Base-by-base conservation (phyloP, 306 rosid species). In the Luffa aegyptiaca region DNA sequence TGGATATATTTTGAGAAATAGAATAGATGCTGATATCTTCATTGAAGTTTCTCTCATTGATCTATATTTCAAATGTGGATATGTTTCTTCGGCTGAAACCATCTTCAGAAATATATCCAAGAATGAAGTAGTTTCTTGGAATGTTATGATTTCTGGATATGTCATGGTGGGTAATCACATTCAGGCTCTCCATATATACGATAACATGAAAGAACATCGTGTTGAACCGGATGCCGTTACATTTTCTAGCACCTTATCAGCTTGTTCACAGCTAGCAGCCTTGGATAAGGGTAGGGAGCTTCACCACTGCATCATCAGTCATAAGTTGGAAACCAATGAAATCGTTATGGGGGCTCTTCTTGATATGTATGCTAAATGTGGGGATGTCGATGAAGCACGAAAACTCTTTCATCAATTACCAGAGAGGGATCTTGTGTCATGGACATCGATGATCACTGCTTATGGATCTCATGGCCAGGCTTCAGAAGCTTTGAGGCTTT, bases 291-390 rank as follows among this genome's bases (percentile, higher is more conserved):
- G 97, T 46, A 89, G 86, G 84, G 95, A 91, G 76, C 85, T 93
- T 86, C 98, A 90, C 84, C 83, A 78, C 42, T 71, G 81, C 75
- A 57, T 93, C 31, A 57, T 76, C 53, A 90, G 85, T 79, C 82
- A 71, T 80, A 87, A 87, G 48, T 80, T 91, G 69, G 87, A 83
- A 68, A 80, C 69, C 79, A 88, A 81, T 79, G 87, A 88, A 83
- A 86, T 88, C 48, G 89, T 91, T 74, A 89, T 91, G 92, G 95
- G 95, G 80, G 90, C 97, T 82, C 92, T 93, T 45, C 92, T 91
- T 75, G 95, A 91, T 83, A 91, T 90, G 98, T 93, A 91, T 85
- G 93, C 97, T 44, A 93, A 91, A 82, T 93, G 97, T 49, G 97
- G 97, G 42, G 91, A 86, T 5, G 90, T 93, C 33, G 89, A 88